Base-by-base conservation (phyloP, 306 rosid genomes). In the Nissolia schottii region DNA sequence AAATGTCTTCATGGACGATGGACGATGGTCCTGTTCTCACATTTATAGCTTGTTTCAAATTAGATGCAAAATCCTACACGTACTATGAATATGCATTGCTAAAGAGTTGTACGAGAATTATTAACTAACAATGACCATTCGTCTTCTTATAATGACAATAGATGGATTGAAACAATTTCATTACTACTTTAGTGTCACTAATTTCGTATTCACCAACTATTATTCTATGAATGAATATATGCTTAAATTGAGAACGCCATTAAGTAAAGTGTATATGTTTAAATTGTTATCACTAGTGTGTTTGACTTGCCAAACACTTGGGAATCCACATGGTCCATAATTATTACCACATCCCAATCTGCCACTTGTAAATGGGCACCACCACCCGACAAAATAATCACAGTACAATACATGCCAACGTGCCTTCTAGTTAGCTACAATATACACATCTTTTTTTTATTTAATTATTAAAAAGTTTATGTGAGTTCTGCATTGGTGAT, bases 271-370 rank as follows among this genome's bases (percentile, higher is more conserved):
- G n/a, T 20, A 3, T 24, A 3, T 24, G 9, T 9, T 10, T 31
- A 12, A 29, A 32, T 37, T 37, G 25, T 6, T n/a, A n/a, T 14
- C 14, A 38, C n/a, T 54, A 11, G 51, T 11, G 12, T 32, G 16
- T 11, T 67, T 32, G 35, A 43, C 58, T 19, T 1, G 35, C 7
- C 38, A 45, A 41, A 66, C 10, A 20, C 55, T 19, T 32, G 1
- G 1, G 10, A 31, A 5, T 22, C 34, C 2, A 37, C 16, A 2
- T 6, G 24, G 53, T 53, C 25, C 64, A 54, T 28, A 58, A 57
- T 71, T 18, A 72, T 29, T 43, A 24, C 22, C 77, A 72, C 34
- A 56, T 78, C 78, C 29, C 35, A n/a, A 41, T 71, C 74, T 31
- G 34, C 55, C 62, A 78, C 74, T 63, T 24, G 49, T 64, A 29